Base-by-base conservation (phyloP, 2,329 filamentous ascomycete species). In the Huntiella savannae region DNA sequence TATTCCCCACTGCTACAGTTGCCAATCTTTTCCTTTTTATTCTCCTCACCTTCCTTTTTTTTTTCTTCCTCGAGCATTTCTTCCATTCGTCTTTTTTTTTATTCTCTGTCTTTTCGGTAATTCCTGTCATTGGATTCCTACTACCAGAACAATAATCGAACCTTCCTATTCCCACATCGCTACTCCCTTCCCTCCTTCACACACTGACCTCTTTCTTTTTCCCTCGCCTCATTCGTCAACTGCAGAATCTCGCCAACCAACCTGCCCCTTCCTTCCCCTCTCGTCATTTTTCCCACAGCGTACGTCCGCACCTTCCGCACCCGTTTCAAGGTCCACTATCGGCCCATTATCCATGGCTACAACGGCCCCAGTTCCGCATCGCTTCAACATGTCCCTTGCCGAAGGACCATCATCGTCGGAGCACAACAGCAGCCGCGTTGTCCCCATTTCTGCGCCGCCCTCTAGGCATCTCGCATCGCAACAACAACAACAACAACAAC, bases 361-460 rank as follows among this genome's bases (percentile, higher is more conserved):
- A 43, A 48, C 47, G 11, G 47, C 51, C 42, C 49, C 51, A 41
- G 47, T 42, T 22, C 43, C 49, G 43, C 51, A 52, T 42, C 51
- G 49, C 22, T 46, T 43, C 22, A 42, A 41, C 37, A 43, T 48
- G 45, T 15, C 41, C 37, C 42, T 47, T 47, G 33, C 48, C 11
- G 43, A 45, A 32, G 36, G 47, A 44, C 43, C 49, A 28, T 28
- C 22, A 28, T 28, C 22, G 22, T 28, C 22, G 22, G 22, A 28
- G 22, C 22, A 45, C 22, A 33, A 45, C 32, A 7, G 47, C 4
- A 37, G 47, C 10, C 49, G 51, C 46, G 43, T 73, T 40, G 62
- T 78, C 41, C 71, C 73, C 45, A 73, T 76, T 53, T 63, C 70
- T 50, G 66, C 67, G 48, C 68, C 73, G 34, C 70, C 65, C 49